These are phyloP conservation scores for Saccharomyces kudriavzevii DNA, from an alignment of 805 yeast species.

Conservation along the genomic window DNA sequence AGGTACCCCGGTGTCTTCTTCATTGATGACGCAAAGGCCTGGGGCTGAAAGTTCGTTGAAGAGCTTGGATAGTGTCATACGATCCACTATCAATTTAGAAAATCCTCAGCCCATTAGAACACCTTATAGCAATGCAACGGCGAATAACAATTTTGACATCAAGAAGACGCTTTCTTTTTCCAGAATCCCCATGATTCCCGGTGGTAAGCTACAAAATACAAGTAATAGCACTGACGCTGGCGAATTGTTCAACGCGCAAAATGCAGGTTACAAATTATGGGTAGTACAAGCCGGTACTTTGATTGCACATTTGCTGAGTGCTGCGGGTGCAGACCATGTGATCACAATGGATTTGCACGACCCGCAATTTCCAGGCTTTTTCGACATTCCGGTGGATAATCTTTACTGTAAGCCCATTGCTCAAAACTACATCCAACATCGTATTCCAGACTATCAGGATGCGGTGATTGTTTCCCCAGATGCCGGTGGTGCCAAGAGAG, in stretches of 20 bases:
- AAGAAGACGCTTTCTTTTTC: constrained; percentile 20
- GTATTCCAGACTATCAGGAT: constrained; percentile 70
- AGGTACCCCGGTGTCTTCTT: constrained; percentile 36
- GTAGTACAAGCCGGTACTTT: constrained; percentile 91
- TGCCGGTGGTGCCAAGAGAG: constrained; percentile 98
- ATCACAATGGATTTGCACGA: constrained; percentile 98
- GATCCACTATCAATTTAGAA: constrained; percentile 12
- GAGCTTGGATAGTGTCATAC: constrained; percentile 14
- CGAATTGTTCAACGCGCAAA: constrained; percentile 33
- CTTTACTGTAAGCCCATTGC: constrained; percentile 80
- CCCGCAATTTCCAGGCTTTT: constrained; percentile 96
- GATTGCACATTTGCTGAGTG: constrained; percentile 75
- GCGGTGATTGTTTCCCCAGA: constrained; percentile 95
- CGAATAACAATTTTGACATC: constrained; percentile 2
- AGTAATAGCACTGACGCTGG: constrained; percentile 22
- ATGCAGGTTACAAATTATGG: constrained; percentile 84
- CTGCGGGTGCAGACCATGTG: constrained; percentile 94
- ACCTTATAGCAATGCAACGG: neutral
- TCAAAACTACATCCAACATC: constrained; percentile 71
- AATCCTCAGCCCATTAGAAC: constrained; percentile 8
- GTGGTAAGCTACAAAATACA: constrained; percentile 23
- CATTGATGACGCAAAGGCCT: constrained; percentile 20
- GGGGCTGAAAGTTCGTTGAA: constrained; percentile 16
- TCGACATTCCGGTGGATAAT: constrained; percentile 93
- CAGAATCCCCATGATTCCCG: constrained; percentile 32